Evolutionary conservation across 805 yeast species (phyloP).

Genomic region (Ogataea glucozyma): DNA sequence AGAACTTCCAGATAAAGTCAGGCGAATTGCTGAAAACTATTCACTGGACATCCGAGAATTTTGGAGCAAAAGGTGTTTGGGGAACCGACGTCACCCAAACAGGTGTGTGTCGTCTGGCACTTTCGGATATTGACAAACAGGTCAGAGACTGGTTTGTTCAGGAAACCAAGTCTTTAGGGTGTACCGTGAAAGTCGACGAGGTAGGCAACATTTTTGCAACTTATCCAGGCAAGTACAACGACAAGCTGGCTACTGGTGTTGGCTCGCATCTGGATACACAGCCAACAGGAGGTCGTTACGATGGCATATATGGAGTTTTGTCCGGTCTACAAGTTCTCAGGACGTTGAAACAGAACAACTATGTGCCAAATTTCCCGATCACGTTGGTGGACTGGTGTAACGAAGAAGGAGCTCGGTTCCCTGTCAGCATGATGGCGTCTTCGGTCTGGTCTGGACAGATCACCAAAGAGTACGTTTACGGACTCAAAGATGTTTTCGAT

Average conservation of each 20-base stretch:
- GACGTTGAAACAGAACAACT: constrained; percentile 59
- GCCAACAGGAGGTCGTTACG: constrained; percentile 78
- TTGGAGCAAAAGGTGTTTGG: constrained; percentile 65
- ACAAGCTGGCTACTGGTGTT: constrained; percentile 51
- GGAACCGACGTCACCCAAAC: constrained; percentile 57
- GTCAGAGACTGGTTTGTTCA: constrained; percentile 66
- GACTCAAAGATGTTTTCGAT: constrained; percentile 55
- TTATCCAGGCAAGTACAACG: constrained; percentile 50
- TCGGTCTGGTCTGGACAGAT: constrained; percentile 64
- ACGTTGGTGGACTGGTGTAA: constrained; percentile 71
- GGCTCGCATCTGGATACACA: constrained; percentile 79
- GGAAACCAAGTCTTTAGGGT: constrained; percentile 55
- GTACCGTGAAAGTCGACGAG: constrained; percentile 58
- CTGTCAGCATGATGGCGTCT: constrained; percentile 66
- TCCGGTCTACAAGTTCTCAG: constrained; percentile 67
- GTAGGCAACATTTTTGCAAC: constrained; percentile 71
- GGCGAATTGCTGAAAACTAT: constrained; percentile 5
- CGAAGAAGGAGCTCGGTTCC: constrained; percentile 79
- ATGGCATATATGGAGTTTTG: constrained; percentile 70
- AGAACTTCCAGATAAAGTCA: neutral
- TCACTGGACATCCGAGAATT: constrained; percentile 5
- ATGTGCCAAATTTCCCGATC: constrained; percentile 64
- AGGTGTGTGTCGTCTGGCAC: constrained; percentile 67
- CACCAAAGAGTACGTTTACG: constrained; percentile 49
- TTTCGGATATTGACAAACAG: constrained; percentile 59